Conservation (phyloP, 345 rosid species). For the Litchi chinensis region DNA sequence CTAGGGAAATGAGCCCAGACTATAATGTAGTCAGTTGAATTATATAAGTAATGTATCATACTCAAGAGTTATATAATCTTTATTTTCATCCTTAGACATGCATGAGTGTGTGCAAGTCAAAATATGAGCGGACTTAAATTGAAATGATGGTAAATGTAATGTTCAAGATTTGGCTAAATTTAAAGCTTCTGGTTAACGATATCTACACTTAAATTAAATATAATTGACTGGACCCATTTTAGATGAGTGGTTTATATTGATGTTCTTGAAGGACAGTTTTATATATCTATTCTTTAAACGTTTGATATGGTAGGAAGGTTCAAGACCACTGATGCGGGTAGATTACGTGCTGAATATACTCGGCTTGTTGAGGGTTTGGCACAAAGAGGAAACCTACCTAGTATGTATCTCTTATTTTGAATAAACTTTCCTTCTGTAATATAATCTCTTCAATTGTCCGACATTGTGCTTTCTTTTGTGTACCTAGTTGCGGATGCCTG, state of each 20-base stretch:
- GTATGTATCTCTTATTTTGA: constrained; percentile 43
- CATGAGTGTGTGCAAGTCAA: not conserved
- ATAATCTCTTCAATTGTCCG: not conserved
- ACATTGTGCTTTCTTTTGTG: not conserved
- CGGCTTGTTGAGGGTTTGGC: constrained; percentile 97
- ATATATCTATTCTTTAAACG: constrained; percentile 40
- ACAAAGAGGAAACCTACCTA: constrained; percentile 75
- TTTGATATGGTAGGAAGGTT: constrained; percentile 96
- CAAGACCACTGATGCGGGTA: constrained; percentile 93
- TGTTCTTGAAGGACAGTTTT: constrained; percentile 26
- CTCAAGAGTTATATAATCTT: not conserved
- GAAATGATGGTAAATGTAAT: not conserved
- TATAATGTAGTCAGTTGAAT: not conserved
- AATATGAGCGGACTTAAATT: not conserved
- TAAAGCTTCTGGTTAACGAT: not conserved
- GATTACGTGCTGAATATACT: constrained; percentile 91
- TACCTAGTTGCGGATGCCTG: constrained; percentile 71
- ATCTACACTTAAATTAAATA: not conserved
- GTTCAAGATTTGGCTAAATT: not conserved
- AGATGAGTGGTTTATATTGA: constrained; percentile 9
- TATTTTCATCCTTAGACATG: not conserved
- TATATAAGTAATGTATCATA: not conserved
- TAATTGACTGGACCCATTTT: constrained; percentile 7
- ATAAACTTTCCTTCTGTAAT: not conserved
- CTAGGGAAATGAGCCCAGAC: not conserved